Evolutionary conservation across 2,329 filamentous ascomycete genomes (phyloP), one percentile per base, ranked within the genome.

Genomic region (Aspergillus candidus): DNA sequence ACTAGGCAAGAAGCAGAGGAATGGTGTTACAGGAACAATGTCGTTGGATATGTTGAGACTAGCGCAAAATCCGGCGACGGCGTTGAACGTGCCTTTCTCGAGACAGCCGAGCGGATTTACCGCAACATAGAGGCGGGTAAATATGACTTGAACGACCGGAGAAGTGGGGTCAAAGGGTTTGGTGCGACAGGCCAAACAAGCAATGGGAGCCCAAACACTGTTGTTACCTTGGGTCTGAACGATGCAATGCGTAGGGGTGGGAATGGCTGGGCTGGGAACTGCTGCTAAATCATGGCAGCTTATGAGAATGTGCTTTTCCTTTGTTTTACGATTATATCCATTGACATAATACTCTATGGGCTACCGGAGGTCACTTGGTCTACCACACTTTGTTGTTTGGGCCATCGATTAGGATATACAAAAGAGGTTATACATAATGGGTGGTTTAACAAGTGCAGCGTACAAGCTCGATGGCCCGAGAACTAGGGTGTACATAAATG

Each of bases 11-110:
- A 97, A 70, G 93, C 93, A 3, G 83, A 91, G 61, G 86, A 86
- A 47, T 98, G 93, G 93, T 94, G 89, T 49, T 76, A 76, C 48
- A 72, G 76, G 54, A 96, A 97, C 67, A 86, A 86, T 46, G 83
- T 97, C 18, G 80, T 95, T 61, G 82, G 90, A 63, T 97, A 97
- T 64, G 88, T 97, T 50, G 93, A 98, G 73, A 98, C 93, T 32
- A 90, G 84, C 54, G 93, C 93, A 39, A 98, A 97, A 75, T 94
- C 84, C 50, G 93, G 93, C 41, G 88, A 94, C 63, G 88, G 88
- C 40, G 93, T 98, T 31, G 93, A 98, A 67, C 79, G 83, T 55
- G 93, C 93, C 2, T 98, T 98, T 60, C 78, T 94, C 62, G 83
- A 93, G 60, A 90, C 97, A 11, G 89, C 93, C 14, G 89, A 96